phyloP scores from a whole-genome alignment of 371 early-diverging fungal genomes.

The Mucor plumbeus region DNA sequence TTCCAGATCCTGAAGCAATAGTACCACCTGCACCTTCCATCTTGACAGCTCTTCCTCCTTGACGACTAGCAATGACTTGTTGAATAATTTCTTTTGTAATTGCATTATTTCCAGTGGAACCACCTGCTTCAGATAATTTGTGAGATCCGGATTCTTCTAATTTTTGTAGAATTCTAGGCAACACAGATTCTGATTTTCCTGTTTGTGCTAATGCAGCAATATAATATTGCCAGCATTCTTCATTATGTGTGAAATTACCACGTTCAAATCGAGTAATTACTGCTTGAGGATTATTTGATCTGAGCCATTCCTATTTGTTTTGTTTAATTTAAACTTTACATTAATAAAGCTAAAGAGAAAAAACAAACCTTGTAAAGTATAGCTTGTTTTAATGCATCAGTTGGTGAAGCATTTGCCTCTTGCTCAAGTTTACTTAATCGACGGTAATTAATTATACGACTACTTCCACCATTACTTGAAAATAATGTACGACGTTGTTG shows the following conservation, averaged over 20 bases:
- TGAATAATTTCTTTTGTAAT: slow-evolving; percentile 42
- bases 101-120: background rate
- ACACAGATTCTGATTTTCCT: slow-evolving; percentile 66
- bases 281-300: slow-evolving; percentile 63
- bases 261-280: slow-evolving; percentile 77
- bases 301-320: slow-evolving; percentile 64
- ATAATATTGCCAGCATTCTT: slow-evolving; percentile 73
- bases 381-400: slow-evolving; percentile 70
- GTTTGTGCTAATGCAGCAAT: slow-evolving; percentile 72
- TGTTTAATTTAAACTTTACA: background rate
- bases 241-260: slow-evolving; percentile 66
- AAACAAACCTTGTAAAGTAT: slow-evolving; percentile 68
- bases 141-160: slow-evolving; percentile 50
- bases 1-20: slow-evolving; percentile 38
- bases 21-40: slow-evolving; percentile 23
- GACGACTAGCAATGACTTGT: slow-evolving; percentile 39
- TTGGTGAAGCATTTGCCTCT: slow-evolving; percentile 70
- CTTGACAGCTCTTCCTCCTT: slow-evolving; percentile 25
- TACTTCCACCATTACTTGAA: slow-evolving; percentile 15
- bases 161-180: slow-evolving; percentile 68
- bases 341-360: background rate
- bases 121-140: slow-evolving; percentile 19
- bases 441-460: slow-evolving; percentile 26
- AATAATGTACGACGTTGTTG: slow-evolving; percentile 24
- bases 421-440: slow-evolving; percentile 55